Evolutionary conservation across 2,329 filamentous ascomycete species (phyloP).

Genomic region (Colletotrichum sublineola): DNA sequence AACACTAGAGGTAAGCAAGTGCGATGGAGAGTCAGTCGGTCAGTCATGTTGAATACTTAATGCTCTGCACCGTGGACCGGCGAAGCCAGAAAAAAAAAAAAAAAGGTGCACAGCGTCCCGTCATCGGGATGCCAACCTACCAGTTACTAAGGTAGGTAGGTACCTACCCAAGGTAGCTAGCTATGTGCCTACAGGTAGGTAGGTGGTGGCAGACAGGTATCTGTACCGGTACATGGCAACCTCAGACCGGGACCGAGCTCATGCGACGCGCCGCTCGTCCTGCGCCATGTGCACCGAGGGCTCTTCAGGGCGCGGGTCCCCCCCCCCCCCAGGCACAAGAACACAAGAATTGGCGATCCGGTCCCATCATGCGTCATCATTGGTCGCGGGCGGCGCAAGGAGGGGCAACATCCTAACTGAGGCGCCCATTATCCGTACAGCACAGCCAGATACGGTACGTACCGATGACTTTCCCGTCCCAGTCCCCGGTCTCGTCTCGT

Average conservation of each 20-base stretch:
- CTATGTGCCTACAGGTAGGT: too few species aligned
- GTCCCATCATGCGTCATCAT: constrained; percentile 27
- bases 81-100: too few species aligned
- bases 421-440: constrained; percentile 18
- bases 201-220: too few species aligned
- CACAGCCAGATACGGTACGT: constrained; percentile 13
- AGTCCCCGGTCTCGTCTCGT: not conserved
- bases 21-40: not conserved
- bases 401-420: not conserved
- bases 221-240: not conserved
- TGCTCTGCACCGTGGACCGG: too few species aligned
- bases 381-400: constrained; percentile 2
- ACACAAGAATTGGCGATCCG: constrained; percentile 22
- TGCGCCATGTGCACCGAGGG: constrained; percentile 19
- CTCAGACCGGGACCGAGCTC: constrained; percentile 13
- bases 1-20: too few species aligned
- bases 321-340: constrained; percentile 29
- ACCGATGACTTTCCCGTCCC: not conserved
- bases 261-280: constrained; percentile 19
- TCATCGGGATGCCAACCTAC: too few species aligned
- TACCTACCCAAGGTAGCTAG: too few species aligned
- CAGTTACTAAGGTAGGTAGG: too few species aligned
- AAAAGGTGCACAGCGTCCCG: too few species aligned
- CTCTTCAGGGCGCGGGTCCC: constrained; percentile 12
- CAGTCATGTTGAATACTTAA: too few species aligned